These are phyloP conservation scores for Linum trigynum DNA, from an alignment of 345 rosid genomes.

Conservation along the genomic window DNA sequence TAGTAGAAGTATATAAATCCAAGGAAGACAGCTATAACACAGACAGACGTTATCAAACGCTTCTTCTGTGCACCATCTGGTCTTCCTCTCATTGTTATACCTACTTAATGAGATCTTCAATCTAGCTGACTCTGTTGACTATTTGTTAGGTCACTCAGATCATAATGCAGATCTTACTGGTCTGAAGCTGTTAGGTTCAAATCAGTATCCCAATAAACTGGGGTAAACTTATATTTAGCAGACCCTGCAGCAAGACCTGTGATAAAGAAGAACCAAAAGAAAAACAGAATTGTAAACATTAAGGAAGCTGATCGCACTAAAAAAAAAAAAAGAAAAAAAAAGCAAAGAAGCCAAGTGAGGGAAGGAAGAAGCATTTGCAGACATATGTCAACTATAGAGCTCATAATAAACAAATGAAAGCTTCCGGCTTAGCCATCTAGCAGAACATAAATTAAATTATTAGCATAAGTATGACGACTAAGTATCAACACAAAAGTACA, in stretches of 20 bases:
- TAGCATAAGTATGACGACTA: background rate
- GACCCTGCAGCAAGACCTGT: too few relatives aligned
- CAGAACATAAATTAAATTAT: background rate
- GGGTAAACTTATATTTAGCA: background rate
- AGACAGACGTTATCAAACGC: slow-evolving; percentile 50
- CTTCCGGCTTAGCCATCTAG: background rate
- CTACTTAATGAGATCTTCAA: background rate
- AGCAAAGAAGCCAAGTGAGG: background rate
- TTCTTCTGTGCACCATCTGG: slow-evolving; percentile 83
- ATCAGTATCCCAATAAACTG: slow-evolving; percentile 1
- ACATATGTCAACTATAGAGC: background rate
- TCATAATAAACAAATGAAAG: background rate
- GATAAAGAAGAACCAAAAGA: background rate
- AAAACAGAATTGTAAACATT: too few relatives aligned
- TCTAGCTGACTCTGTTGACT: slow-evolving; percentile 14
- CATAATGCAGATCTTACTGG: slow-evolving; percentile 24
- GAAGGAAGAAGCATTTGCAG: background rate
- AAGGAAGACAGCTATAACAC: slow-evolving; percentile 45
- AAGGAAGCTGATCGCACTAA: too few relatives aligned
- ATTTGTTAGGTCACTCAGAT: slow-evolving; percentile 11
- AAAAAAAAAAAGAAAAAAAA: too few relatives aligned
- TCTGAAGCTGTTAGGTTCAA: background rate
- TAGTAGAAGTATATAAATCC: slow-evolving; percentile 61
- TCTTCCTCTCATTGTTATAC: slow-evolving; percentile 74
- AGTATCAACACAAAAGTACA: background rate